A percentile compares a stretch with the other conserved stretches of the same genome.
Conservation (phyloP, 164 flowering plant species). For the Sedum album region DNA sequence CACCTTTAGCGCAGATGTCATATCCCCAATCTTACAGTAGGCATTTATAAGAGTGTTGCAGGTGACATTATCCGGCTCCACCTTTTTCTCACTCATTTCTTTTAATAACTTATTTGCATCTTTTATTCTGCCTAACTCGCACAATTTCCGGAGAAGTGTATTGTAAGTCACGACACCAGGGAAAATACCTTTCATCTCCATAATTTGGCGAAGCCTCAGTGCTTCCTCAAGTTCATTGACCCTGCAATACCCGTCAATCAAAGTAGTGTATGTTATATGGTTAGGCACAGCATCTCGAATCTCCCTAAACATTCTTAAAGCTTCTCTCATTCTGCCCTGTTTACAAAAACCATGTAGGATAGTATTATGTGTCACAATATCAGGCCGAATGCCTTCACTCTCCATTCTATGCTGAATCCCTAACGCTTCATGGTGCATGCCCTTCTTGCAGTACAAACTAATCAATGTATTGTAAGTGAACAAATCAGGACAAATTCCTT, state of each 20-base stretch:
- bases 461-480: conserved; percentile 31
- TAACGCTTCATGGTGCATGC: conserved; percentile 89
- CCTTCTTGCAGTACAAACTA: conserved; percentile 64
- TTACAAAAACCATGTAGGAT: conserved; percentile 66
- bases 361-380: conserved; percentile 78
- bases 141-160: conserved; percentile 68
- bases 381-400: conserved; percentile 53
- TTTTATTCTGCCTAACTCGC: conserved; percentile 63
- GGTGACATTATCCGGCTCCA: conserved; percentile 75
- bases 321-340: conserved; percentile 90
- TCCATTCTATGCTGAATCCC: conserved; percentile 70
- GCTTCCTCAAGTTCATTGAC: conserved; percentile 60
- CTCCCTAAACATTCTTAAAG: conserved; percentile 57
- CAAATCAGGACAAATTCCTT: background rate
- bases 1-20: conserved; percentile 64
- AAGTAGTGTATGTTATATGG: conserved; percentile 73
- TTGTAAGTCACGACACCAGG: conserved; percentile 73
- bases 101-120: conserved; percentile 63
- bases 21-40: conserved; percentile 80
- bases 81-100: conserved; percentile 67
- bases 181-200: conserved; percentile 59
- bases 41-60: conserved; percentile 95
- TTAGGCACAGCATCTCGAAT: conserved; percentile 62
- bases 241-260: conserved; percentile 87
- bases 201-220: conserved; percentile 41